Conservation (phyloP, 345 rosid genomes). For the Cardamine occulta region DNA sequence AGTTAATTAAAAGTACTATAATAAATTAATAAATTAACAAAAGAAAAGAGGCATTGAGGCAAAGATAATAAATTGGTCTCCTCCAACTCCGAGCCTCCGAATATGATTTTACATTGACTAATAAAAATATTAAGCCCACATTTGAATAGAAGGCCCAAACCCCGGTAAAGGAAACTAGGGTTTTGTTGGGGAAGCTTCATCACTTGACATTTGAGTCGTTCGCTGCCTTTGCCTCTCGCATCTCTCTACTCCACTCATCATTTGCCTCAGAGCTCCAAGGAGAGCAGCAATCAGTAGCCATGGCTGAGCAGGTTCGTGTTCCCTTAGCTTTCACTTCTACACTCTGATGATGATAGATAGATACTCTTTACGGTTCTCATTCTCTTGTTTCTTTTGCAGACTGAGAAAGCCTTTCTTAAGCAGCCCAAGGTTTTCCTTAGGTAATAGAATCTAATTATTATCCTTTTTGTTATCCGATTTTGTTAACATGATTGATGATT, state of each 20-base stretch:
- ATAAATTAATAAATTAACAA: too few species aligned
- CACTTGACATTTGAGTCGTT: conserved; percentile 7
- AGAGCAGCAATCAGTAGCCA: conserved; percentile 40
- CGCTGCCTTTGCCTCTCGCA: conserved; percentile 6
- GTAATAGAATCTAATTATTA: conserved; percentile 21
- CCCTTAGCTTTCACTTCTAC: background rate
- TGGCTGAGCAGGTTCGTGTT: conserved; percentile 46
- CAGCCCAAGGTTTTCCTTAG: conserved; percentile 79
- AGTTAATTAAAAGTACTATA: too few species aligned
- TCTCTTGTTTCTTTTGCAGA: conserved; percentile 44
- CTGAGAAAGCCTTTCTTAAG: conserved; percentile 85
- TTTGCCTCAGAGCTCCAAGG: conserved; percentile 6
- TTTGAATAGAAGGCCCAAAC: conserved; percentile 26
- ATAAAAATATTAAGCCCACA: background rate
- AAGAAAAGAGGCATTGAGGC: too few species aligned
- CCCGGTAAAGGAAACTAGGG: conserved; percentile 34
- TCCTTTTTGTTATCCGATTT: background rate
- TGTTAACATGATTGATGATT: background rate
- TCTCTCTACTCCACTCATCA: background rate
- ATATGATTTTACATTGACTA: too few species aligned
- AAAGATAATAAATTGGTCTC: too few species aligned
- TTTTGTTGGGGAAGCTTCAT: conserved; percentile 19
- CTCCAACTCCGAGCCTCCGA: too few species aligned
- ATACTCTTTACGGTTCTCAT: background rate
- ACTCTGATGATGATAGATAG: background rate